phyloP scores from a whole-genome alignment of 1,284 basidiomycete species.

The Athelia sp. region DNA sequence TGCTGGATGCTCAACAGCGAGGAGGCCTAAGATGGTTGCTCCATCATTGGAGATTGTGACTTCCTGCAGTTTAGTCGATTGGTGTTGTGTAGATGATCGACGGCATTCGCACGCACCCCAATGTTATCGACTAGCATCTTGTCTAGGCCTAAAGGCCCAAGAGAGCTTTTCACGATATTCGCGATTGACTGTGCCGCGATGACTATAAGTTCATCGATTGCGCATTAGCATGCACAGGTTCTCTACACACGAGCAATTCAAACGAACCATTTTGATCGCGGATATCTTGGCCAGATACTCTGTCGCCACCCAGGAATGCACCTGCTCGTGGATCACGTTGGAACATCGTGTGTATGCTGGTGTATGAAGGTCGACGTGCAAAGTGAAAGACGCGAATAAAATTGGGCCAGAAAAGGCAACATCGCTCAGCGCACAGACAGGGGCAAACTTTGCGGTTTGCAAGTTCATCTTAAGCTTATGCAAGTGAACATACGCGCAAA shows the following conservation, averaged over 20 bases:
- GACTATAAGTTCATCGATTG: constrained; percentile 44
- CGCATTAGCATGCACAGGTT: constrained; percentile 7
- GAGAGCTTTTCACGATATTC: constrained; percentile 95
- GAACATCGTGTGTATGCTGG: constrained; percentile 45
- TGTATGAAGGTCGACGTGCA: too few species aligned
- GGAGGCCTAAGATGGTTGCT: constrained; percentile 91
- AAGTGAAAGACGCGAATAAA: too few species aligned
- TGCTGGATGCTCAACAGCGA: constrained; percentile 92
- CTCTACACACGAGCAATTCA: constrained; percentile 1
- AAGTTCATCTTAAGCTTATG: too few species aligned
- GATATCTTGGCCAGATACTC: constrained; percentile 93
- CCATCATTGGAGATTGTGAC: constrained; percentile 99
- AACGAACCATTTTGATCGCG: constrained; percentile 90
- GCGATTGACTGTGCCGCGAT: constrained; percentile 95
- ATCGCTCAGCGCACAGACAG: too few species aligned
- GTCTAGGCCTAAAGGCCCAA: constrained; percentile 93
- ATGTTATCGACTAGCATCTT: constrained; percentile 99
- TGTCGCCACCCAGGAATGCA: constrained; percentile 90
- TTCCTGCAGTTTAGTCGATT: constrained; percentile 52
- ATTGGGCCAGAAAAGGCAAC: too few species aligned
- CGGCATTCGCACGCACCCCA: constrained; percentile 54
- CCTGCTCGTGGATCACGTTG: constrained; percentile 85
- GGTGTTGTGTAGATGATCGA: constrained; percentile 8
- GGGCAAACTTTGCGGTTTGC: too few species aligned
- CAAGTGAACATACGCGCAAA: too few species aligned